phyloP scores from a whole-genome alignment of 108 stramenopile species.

The Pseudonitzschia multistriata region DNA sequence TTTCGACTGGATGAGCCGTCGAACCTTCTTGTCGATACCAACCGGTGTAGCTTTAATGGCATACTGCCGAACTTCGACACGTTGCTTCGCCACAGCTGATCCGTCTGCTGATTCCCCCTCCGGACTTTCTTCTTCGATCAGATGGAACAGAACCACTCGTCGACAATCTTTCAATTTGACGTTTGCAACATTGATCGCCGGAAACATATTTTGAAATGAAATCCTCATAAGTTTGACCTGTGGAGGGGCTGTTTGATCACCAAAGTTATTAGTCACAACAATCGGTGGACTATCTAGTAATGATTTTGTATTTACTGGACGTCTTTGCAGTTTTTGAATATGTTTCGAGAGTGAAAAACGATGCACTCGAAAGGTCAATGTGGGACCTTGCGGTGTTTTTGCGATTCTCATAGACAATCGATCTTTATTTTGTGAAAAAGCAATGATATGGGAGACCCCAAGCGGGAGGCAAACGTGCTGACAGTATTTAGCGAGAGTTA shows the following conservation, averaged over 20 bases:
- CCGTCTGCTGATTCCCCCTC: slow-evolving; percentile 43
- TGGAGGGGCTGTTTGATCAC: slow-evolving; percentile 77
- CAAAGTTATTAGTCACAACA: slow-evolving; percentile 99
- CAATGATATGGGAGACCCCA: slow-evolving; percentile 93
- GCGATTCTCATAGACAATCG: slow-evolving; percentile 82
- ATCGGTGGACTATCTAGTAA: slow-evolving; percentile 80
- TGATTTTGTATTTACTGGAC: slow-evolving; percentile 73
- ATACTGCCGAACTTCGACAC: slow-evolving; percentile 94
- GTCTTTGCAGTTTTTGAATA: slow-evolving; percentile 82
- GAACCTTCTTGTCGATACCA: slow-evolving; percentile 89
- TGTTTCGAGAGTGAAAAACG: slow-evolving; percentile 83
- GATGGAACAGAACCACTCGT: slow-evolving; percentile 93
- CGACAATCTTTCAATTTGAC: slow-evolving; percentile 93
- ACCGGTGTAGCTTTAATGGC: slow-evolving; percentile 95
- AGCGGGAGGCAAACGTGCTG: slow-evolving; percentile 79
- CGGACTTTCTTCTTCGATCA: slow-evolving; percentile 41
- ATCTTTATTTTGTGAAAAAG: slow-evolving; percentile 85
- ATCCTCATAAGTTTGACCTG: slow-evolving; percentile 96
- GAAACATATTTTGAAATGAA: slow-evolving; percentile 99
- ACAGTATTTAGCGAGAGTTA: slow-evolving; percentile 68
- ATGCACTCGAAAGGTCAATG: slow-evolving; percentile 89
- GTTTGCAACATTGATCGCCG: slow-evolving; percentile 93
- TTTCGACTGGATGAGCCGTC: slow-evolving; percentile 88
- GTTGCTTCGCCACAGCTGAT: slow-evolving; percentile 18
- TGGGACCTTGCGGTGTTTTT: slow-evolving; percentile 92